Evolutionary conservation across 257 asterid species (phyloP), one percentile per base, ranked within the genome.

Genomic region (Solanum corneliomulleri): DNA sequence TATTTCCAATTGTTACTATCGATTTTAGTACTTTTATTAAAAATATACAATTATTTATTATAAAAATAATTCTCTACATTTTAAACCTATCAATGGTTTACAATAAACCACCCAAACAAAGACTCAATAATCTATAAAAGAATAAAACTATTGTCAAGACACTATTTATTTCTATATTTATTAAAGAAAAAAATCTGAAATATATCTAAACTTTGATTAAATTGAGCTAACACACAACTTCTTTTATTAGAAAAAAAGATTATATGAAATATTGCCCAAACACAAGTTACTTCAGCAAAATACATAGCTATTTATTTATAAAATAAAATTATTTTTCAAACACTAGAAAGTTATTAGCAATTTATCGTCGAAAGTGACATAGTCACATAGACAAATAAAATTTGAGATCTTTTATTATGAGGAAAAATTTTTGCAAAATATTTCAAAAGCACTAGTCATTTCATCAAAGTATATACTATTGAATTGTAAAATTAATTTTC

Each of bases 171-270:
- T 66, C 2, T 25, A 66, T 35, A 35, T 35, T 35, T 35, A 35
- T 35, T 35, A 35, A 35, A 1, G 2, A 0, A 35, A 35, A 35
- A 35, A 35, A 5, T 5, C 5, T 5, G 39, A 35, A 5, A 35
- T 6, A 35, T 35, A 5, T 35, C 0, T 35, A 0, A 5, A 35
- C 7, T 35, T 35, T 35, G 0, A 35, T 35, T 35, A 0, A 35
- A 49, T 49, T 49, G 3, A 49, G 21, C 60, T 47, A 47, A 49
- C 23, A 3, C 60, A 42, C 45, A 42, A 6, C 10, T 41, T 14
- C 0, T 52, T n/a, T n/a, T 10, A n/a, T n/a, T 2, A 25, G 18
- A 18, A 64, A n/a, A n/a, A 64, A 11, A 64, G 33, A 64, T n/a
- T 64, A 13, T n/a, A n/a, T 16, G 33, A 25, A 64, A 64, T 64